Evolutionary conservation across 768 basidiomycete genomes (phyloP).

Genomic region (Trametes villosa): DNA sequence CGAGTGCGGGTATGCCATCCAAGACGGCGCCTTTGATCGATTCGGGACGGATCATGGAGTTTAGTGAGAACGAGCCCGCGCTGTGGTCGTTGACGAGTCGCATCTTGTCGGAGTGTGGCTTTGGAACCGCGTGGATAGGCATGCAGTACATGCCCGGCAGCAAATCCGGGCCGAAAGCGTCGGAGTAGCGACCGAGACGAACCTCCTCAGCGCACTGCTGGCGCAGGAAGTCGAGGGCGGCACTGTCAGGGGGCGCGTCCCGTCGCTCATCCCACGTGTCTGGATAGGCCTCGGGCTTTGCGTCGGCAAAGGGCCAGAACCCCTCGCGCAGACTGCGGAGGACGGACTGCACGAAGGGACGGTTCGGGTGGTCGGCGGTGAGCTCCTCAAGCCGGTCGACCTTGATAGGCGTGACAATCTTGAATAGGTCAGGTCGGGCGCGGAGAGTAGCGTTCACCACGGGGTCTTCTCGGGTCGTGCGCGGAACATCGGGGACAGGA

Average conservation of each 20-base stretch:
- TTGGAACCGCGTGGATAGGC: constrained; percentile 46
- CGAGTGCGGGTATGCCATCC: no score
- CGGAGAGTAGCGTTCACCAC: constrained; percentile 29
- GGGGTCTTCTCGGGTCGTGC: constrained; percentile 14
- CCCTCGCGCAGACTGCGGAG: constrained; percentile 38
- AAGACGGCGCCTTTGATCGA: no score
- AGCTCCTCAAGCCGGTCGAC: constrained; percentile 36
- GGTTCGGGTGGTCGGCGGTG: constrained; percentile 43
- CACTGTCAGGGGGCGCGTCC: neutral
- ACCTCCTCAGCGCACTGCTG: constrained; percentile 25
- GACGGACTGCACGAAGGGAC: constrained; percentile 41
- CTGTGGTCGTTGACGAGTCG: constrained; percentile 46
- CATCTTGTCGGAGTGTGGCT: constrained; percentile 38
- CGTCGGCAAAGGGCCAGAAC: constrained; percentile 50
- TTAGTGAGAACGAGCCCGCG: constrained; percentile 38
- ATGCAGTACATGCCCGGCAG: constrained; percentile 49
- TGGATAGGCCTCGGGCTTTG: constrained; percentile 26
- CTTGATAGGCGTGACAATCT: constrained; percentile 42
- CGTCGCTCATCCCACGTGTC: constrained; percentile 26
- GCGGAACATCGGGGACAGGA: constrained; percentile 24
- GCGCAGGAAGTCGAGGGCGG: neutral
- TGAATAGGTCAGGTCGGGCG: constrained; percentile 38
- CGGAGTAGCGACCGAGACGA: constrained; percentile 23
- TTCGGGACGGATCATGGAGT: constrained; percentile 22
- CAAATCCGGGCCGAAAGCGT: constrained; percentile 38